Percentiles rank a stretch among this genome's conserved stretches.
These are phyloP conservation scores for Colletotrichum gloeosporioides DNA, from an alignment of 2,329 filamentous ascomycete species.

Conservation along the genomic window DNA sequence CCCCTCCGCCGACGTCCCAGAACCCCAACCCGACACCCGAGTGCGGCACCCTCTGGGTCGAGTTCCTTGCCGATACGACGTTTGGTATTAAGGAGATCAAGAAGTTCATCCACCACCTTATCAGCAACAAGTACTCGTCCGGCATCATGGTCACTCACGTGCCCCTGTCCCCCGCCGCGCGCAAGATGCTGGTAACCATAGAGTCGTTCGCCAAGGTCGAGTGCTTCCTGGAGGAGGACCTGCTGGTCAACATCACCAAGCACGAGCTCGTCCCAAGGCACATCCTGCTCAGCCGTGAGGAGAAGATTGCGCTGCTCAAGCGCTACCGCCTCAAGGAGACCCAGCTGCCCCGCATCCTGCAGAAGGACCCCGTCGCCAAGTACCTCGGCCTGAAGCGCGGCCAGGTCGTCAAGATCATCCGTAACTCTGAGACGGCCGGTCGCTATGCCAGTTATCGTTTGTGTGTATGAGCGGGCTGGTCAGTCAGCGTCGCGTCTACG, in stretches of 20 bases:
- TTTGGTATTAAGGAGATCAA: conserved; percentile 95
- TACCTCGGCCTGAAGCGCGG: conserved; percentile 91
- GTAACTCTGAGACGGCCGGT: conserved; percentile 93
- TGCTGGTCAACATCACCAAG: conserved; percentile 97
- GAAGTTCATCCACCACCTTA: conserved; percentile 83
- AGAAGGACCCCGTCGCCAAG: conserved; percentile 89
- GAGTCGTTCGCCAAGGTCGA: conserved; percentile 83
- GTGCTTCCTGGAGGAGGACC: conserved; percentile 93
- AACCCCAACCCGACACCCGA: conserved; percentile 75
- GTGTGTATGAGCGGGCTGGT: conserved; percentile 55
- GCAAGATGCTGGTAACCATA: conserved; percentile 83
- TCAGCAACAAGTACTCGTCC: conserved; percentile 81
- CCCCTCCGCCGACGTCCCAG: conserved; percentile 69
- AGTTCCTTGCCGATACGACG: conserved; percentile 81
- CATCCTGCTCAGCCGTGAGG: conserved; percentile 85
- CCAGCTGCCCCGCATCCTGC: conserved; percentile 90
- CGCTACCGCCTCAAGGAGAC: conserved; percentile 97
- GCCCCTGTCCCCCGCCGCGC: conserved; percentile 82
- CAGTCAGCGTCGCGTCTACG: neutral
- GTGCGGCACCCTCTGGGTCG: conserved; percentile 89
- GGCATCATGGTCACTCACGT: conserved; percentile 90
- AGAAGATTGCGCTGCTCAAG: conserved; percentile 85
- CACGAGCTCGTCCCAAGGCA: conserved; percentile 97
- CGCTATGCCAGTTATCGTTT: conserved; percentile 93
- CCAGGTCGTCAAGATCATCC: conserved; percentile 98